A percentile compares a stretch with the other conserved stretches of the same genome.
Conservation (phyloP, 306 rosid species). For the Lathyrus tuberosus region DNA sequence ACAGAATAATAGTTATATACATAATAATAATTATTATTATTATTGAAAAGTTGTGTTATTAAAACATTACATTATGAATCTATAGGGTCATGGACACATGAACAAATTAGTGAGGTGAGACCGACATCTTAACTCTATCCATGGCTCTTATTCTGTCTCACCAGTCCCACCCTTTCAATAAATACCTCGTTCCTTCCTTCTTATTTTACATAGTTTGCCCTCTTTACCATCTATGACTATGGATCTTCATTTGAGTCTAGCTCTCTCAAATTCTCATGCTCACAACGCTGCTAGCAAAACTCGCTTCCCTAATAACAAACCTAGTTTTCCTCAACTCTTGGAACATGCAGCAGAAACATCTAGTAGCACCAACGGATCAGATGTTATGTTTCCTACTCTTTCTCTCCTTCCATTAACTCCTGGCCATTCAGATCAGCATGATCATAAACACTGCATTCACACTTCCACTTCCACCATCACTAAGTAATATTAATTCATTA, state of each 20-base stretch:
- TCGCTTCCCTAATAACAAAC: slow-evolving; percentile 42
- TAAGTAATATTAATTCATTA: slow-evolving; percentile 32
- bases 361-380: not conserved
- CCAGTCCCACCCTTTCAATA: no score
- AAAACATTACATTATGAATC: no score
- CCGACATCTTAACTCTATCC: no score
- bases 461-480: slow-evolving; percentile 23
- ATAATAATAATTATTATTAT: no score
- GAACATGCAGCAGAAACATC: not conserved
- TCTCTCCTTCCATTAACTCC: slow-evolving; percentile 66
- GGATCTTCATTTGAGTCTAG: slow-evolving; percentile 83
- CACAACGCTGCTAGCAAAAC: not conserved
- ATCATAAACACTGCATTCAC: slow-evolving; percentile 20
- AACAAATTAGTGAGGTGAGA: no score
- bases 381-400: slow-evolving; percentile 48
- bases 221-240: slow-evolving; percentile 39
- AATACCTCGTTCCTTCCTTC: not conserved
- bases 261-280: slow-evolving; percentile 50
- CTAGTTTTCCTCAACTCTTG: slow-evolving; percentile 44
- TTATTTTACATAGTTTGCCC: not conserved
- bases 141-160: no score
- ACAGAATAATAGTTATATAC: no score
- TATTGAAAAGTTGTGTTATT: no score
- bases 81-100: no score
- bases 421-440: slow-evolving; percentile 44